These are phyloP conservation scores for Thozetella sp. DNA, from an alignment of 495 filamentous ascomycete species.

Conservation along the genomic window DNA sequence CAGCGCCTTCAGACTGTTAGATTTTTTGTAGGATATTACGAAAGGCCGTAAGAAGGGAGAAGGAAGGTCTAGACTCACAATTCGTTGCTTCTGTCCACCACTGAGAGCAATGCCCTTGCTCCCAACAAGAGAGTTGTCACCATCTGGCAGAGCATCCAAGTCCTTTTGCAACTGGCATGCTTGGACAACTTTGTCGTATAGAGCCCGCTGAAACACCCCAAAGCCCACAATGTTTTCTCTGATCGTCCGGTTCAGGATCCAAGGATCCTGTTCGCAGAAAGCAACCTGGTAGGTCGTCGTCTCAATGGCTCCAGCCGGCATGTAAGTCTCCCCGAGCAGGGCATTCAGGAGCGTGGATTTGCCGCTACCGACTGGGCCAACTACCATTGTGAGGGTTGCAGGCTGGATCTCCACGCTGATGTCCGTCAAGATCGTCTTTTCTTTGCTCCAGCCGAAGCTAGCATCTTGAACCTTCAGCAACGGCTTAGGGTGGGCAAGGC, in stretches of 20 bases:
- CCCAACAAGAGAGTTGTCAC: conserved; percentile 63
- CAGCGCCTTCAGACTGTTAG: conserved; percentile 8
- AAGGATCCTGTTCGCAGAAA: conserved; percentile 50
- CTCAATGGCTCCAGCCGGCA: conserved; percentile 23
- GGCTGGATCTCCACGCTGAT: conserved; percentile 27
- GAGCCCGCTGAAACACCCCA: conserved; percentile 31
- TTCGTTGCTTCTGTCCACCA: conserved; percentile 67
- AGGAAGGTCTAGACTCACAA: conserved; percentile 22
- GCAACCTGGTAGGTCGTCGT: conserved; percentile 19
- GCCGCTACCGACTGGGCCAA: conserved; percentile 50
- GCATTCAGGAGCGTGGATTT: conserved; percentile 53
- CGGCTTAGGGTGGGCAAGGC: conserved; percentile 31
- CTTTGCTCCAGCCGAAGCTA: conserved; percentile 60
- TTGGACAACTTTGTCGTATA: conserved; percentile 57
- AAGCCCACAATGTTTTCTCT: conserved; percentile 55
- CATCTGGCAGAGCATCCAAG: conserved; percentile 59
- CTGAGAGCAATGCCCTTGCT: conserved; percentile 64
- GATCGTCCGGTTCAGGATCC: conserved; percentile 53
- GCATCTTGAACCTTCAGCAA: conserved; percentile 57
- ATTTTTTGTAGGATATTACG: neutral
- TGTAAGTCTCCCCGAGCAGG: conserved; percentile 49
- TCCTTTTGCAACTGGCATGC: conserved; percentile 64
- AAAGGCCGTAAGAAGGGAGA: too few relatives aligned
- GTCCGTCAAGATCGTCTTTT: conserved; percentile 57
- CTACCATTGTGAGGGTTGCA: conserved; percentile 34